A percentile compares a stretch with the other conserved stretches of the same genome.
phyloP scores from a whole-genome alignment of 805 yeast genomes.

The Phaffomyces opuntiae region DNA sequence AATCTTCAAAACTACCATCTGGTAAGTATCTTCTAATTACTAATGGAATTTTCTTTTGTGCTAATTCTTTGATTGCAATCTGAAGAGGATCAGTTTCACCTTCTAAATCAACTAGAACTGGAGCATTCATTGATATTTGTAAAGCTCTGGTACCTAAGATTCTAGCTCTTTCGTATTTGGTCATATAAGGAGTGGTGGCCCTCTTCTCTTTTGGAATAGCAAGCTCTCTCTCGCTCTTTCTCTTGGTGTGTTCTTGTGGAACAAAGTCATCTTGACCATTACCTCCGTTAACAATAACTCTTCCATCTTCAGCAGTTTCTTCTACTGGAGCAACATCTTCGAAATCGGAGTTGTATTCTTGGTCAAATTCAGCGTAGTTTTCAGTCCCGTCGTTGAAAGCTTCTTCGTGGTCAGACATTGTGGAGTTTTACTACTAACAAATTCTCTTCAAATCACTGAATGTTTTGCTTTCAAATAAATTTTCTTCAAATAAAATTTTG shows the following conservation, averaged over 20 bases:
- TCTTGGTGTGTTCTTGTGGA: conserved; percentile 32
- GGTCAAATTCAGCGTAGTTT: conserved; percentile 75
- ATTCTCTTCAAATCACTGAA: too few species aligned
- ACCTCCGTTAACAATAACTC: conserved; percentile 66
- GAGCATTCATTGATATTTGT: conserved; percentile 97
- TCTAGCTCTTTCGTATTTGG: conserved; percentile 97
- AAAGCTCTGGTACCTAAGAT: conserved; percentile 95
- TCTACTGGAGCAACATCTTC: conserved; percentile 36
- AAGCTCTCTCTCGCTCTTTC: conserved; percentile 65
- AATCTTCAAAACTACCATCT: conserved; percentile 94
- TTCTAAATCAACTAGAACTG: conserved; percentile 94
- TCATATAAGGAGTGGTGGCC: conserved; percentile 97
- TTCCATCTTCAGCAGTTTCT: conserved; percentile 54
- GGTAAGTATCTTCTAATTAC: conserved; percentile 95
- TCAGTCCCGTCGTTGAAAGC: conserved; percentile 65
- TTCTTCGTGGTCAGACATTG: conserved; percentile 51
- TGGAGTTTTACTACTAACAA: too few species aligned
- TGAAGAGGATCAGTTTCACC: conserved; percentile 99
- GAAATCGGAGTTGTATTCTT: conserved; percentile 73
- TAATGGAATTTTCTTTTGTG: conserved; percentile 91
- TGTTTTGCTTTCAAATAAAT: too few species aligned
- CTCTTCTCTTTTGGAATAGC: conserved; percentile 87
- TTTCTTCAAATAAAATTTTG: background rate
- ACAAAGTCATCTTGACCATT: conserved; percentile 49
- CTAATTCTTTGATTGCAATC: conserved; percentile 93